Percentiles rank a stretch among this genome's conserved stretches.
These are phyloP conservation scores for Pyrenophora seminiperda DNA, from an alignment of 2,329 filamentous ascomycete species.

Conservation along the genomic window DNA sequence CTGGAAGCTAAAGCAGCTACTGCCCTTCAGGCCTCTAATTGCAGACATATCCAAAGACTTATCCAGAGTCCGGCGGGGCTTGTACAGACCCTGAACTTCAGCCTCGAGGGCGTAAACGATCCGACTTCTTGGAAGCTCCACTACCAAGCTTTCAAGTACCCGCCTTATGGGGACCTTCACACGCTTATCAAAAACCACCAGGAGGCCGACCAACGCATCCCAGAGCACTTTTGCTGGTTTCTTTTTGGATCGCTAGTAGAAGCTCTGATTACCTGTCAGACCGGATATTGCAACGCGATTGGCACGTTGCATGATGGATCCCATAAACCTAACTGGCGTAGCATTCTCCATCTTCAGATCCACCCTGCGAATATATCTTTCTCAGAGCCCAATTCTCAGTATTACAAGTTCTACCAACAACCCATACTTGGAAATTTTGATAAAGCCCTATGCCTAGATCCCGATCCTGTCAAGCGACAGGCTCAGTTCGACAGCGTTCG, in stretches of 20 bases:
- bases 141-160: background rate
- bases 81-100: background rate
- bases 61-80: background rate
- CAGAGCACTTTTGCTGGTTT: conserved; percentile 11
- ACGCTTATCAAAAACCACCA: conserved; percentile 1
- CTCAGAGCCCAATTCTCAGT: background rate
- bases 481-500: background rate
- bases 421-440: conserved; percentile 7
- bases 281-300: background rate
- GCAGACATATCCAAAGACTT: background rate
- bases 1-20: background rate
- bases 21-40: background rate
- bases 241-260: conserved; percentile 4
- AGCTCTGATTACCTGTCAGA: conserved; percentile 3
- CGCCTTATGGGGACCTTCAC: background rate
- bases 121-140: background rate
- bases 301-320: background rate
- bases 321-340: background rate
- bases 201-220: background rate
- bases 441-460: background rate
- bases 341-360: conserved; percentile 4
- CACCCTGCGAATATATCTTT: conserved; percentile 4
- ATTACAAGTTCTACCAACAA: conserved; percentile 6
- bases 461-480: background rate
- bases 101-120: background rate